Conservation (phyloP, 805 yeast species). For the Saturnispora galanensis region DNA sequence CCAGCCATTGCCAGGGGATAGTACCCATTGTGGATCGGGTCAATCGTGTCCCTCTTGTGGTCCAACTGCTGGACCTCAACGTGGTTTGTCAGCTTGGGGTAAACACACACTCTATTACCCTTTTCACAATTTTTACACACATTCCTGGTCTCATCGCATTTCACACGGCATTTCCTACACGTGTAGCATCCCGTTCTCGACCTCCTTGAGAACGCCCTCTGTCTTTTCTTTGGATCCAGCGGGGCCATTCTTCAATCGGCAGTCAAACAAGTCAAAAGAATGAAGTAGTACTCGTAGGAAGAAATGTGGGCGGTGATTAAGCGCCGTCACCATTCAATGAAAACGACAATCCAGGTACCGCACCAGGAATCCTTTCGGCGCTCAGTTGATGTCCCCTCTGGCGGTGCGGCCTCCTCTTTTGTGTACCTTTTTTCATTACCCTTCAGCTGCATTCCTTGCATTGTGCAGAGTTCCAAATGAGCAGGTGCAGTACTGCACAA, state of each 20-base stretch:
- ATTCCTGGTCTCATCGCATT: slow-evolving; percentile 70
- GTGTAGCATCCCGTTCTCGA: slow-evolving; percentile 72
- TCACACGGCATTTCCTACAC: slow-evolving; percentile 60
- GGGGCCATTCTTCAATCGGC: not conserved
- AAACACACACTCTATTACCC: slow-evolving; percentile 55
- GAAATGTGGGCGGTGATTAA: slow-evolving; percentile 9
- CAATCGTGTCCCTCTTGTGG: no score
- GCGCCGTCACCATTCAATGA: no score
- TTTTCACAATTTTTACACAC: slow-evolving; percentile 60
- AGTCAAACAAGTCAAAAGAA: not conserved
- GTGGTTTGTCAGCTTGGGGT: slow-evolving; percentile 23
- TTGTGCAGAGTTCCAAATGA: no score
- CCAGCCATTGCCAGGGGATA: not conserved
- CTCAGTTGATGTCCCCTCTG: no score
- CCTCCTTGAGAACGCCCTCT: slow-evolving; percentile 43
- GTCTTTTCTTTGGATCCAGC: slow-evolving; percentile 20
- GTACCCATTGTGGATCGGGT: no score
- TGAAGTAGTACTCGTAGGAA: not conserved
- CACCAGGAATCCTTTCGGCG: no score
- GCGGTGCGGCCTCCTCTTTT: no score
- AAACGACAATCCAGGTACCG: no score
- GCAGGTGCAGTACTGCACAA: no score
- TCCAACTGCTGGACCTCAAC: not conserved
- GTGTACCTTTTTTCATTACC: no score
- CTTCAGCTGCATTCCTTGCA: no score